Conservation (phyloP, 768 basidiomycete genomes). For the Boletus pseudo-olivaceus region DNA sequence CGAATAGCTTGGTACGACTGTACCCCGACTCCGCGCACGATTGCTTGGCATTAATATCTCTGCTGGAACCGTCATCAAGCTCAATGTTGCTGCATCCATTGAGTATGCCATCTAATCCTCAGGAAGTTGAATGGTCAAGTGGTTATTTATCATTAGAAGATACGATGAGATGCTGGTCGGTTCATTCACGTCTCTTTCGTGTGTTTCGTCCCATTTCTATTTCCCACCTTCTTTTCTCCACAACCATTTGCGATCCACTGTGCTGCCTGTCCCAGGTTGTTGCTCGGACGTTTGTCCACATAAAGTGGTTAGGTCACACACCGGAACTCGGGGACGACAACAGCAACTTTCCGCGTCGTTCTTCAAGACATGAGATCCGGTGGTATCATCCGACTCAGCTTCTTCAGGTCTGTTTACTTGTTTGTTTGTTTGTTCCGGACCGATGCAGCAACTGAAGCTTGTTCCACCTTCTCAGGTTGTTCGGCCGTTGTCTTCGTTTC, state of each 20-base stretch:
- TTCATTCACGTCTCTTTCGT: background rate
- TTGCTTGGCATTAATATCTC: background rate
- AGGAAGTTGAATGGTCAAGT: background rate
- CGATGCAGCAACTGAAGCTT: background rate
- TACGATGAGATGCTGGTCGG: background rate
- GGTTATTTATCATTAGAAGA: background rate
- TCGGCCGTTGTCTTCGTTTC: background rate
- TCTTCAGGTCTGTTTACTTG: too few relatives aligned
- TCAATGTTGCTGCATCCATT: background rate
- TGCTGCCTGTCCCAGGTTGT: background rate
- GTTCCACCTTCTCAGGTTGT: background rate
- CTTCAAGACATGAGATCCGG: too few relatives aligned
- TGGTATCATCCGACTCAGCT: background rate
- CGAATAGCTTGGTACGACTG: conserved; percentile 10
- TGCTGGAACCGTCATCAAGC: conserved; percentile 1
- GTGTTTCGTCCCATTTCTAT: background rate
- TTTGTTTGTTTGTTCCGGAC: too few relatives aligned
- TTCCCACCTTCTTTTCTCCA: background rate
- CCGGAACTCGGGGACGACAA: too few relatives aligned
- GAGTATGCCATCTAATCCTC: background rate
- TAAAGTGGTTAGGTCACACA: too few relatives aligned
- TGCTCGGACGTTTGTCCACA: background rate
- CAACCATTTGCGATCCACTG: background rate
- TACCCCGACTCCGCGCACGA: background rate
- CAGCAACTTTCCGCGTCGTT: too few relatives aligned